Evolutionary conservation across 2,329 filamentous ascomycete species (phyloP).

Genomic region (Myriosclerotinia scirpicola): DNA sequence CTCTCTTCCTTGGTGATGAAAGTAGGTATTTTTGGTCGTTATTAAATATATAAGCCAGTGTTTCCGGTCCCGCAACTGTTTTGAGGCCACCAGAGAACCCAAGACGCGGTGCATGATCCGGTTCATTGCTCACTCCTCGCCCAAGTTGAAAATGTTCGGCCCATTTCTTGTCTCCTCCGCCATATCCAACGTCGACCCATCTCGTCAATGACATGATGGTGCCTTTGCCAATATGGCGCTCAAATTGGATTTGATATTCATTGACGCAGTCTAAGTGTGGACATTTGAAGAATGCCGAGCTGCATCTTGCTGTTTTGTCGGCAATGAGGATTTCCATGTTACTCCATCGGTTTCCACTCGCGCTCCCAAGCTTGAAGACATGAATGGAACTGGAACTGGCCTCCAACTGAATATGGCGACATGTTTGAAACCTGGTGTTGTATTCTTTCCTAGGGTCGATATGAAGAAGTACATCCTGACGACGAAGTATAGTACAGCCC

Average conservation of each 20-base stretch:
- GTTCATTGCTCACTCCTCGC: neutral
- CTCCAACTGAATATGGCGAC: neutral
- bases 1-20: neutral
- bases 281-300: neutral
- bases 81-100: neutral
- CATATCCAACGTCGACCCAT: neutral
- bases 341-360: neutral
- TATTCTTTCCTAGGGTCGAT: neutral
- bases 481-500: neutral
- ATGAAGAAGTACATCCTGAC: neutral
- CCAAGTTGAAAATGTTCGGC: neutral
- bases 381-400: neutral
- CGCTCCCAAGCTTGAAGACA: neutral
- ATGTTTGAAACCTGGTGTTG: neutral
- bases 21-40: neutral
- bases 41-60: neutral
- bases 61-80: neutral
- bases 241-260: constrained; percentile 2
- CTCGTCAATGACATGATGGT: neutral
- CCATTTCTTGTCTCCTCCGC: too few relatives aligned
- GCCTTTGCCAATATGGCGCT: neutral
- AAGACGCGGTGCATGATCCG: neutral
- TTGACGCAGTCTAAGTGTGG: neutral
- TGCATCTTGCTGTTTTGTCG: neutral
- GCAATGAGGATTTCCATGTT: neutral